Base-by-base conservation (phyloP, 257 asterid genomes). In the Anisodus tanguticus region DNA sequence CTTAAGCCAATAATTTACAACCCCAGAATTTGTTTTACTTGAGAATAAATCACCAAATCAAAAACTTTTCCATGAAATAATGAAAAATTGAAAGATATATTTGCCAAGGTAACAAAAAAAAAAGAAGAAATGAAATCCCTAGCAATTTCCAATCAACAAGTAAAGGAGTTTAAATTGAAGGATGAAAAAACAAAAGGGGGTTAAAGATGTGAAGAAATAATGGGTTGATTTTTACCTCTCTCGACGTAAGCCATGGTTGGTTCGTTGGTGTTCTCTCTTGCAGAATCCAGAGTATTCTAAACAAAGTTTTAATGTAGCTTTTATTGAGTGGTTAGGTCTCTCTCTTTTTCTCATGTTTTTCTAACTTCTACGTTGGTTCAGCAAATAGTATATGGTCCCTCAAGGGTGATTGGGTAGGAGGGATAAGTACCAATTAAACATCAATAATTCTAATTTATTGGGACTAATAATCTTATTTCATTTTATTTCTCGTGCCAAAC, bases 171-270 rank as follows among this genome's bases (percentile, higher is more conserved):
- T 22, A 39, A 54, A 76, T 10, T 19, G 49, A 79, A 67, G 9
- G 7, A 59, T 1, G 37, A 9, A 26, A 26, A 22, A 22, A 22
- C 26, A 22, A 22, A 22, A 22, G 26, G 26, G 26, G 26, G 26
- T 22, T 22, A 54, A 59, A 6, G 67, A 5, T 11, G 17, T 22
- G 26, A 26, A 16, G 4, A 1, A 22, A 22, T 22, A 22, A 35
- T n/a, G 31, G 26, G 26, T 22, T 22, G 26, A 31, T 13, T 51
- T 51, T 57, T 83, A 92, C 95, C 97, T 92, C 97, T 87, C 86
- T 93, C 97, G 19, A 93, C 94, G 92, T 92, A 93, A 26, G 97
- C 97, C 97, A 93, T 22, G 26, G 26, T 22, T 93, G 85, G 90
- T 57, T 74, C 78, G 45, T 76, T 51, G 43, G 62, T 47, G 81